Conservation (phyloP, 495 filamentous ascomycete genomes). For the Aspergillus bridgeri region DNA sequence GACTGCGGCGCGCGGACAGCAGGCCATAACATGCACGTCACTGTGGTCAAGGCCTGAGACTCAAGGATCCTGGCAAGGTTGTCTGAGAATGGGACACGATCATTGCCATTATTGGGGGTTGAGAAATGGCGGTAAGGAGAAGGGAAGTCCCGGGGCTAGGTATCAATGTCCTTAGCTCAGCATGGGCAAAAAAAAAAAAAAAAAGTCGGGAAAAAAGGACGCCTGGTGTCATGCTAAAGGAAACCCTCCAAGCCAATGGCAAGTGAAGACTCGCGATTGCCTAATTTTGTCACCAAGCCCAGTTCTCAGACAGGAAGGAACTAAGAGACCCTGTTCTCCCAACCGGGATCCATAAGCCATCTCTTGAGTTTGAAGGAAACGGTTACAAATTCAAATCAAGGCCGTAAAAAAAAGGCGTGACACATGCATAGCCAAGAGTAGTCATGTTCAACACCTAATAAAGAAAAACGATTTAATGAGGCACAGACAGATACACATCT, state of each 20-base stretch:
- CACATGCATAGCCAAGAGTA: neutral
- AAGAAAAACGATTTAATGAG: neutral
- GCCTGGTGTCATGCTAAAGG: neutral
- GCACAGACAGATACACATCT: neutral
- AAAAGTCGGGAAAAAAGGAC: constrained; percentile 2
- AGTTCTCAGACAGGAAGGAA: neutral
- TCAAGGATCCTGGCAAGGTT: constrained; percentile 6
- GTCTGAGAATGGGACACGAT: constrained; percentile 15
- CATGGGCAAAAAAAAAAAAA: constrained; percentile 5
- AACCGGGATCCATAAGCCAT: neutral
- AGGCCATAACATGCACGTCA: constrained; percentile 25
- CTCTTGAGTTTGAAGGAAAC: neutral
- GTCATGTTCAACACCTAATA: neutral
- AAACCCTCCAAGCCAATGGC: neutral
- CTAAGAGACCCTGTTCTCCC: neutral
- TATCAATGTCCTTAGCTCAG: constrained; percentile 17
- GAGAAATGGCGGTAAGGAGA: constrained; percentile 24
- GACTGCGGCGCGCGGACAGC: constrained; percentile 24
- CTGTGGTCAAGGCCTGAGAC: constrained; percentile 12
- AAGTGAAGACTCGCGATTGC: neutral
- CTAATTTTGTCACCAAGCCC: too few species aligned
- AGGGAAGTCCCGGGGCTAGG: constrained; percentile 7
- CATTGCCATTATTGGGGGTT: constrained; percentile 18
- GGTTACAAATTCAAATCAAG: neutral
- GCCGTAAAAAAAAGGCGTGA: neutral